Evolutionary conservation across 2,329 filamentous ascomycete genomes (phyloP).

Genomic region (Tolypocladium nubicola): DNA sequence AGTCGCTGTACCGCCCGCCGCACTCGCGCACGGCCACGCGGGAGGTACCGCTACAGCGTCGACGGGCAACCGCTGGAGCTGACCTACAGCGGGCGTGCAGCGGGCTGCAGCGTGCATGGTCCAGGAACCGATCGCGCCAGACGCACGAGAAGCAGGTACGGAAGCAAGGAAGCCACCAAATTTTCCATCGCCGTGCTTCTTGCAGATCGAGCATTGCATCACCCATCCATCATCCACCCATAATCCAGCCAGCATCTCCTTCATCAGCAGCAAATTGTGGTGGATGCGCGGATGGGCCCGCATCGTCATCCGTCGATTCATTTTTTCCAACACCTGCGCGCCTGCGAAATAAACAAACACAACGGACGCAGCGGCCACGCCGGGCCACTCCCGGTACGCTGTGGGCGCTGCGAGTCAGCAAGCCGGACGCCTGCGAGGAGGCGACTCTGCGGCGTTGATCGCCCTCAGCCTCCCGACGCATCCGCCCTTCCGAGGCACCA

Average conservation of each 20-base stretch:
- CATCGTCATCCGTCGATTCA: neutral
- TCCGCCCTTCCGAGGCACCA: neutral
- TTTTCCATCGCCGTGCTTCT: neutral
- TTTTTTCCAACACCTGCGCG: neutral
- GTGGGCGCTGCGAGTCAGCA: neutral
- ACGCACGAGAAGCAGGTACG: neutral
- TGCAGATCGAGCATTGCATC: neutral
- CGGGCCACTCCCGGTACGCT: neutral
- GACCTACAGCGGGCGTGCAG: neutral
- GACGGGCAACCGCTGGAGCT: neutral
- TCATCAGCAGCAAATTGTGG: neutral
- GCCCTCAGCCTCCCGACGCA: neutral
- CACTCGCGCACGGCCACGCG: neutral
- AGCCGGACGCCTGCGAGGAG: neutral
- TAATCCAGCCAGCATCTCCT: neutral
- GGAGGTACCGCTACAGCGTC: neutral
- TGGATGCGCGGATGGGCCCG: neutral
- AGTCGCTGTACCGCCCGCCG: neutral
- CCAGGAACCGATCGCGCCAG: neutral
- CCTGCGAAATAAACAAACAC: neutral
- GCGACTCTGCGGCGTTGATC: neutral
- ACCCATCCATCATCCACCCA: neutral
- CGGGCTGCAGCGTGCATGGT: no score
- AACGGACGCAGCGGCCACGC: neutral
- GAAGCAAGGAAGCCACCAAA: no score